Evolutionary conservation across 495 filamentous ascomycete genomes (phyloP).

Genomic region (Aspergillus sparsus): DNA sequence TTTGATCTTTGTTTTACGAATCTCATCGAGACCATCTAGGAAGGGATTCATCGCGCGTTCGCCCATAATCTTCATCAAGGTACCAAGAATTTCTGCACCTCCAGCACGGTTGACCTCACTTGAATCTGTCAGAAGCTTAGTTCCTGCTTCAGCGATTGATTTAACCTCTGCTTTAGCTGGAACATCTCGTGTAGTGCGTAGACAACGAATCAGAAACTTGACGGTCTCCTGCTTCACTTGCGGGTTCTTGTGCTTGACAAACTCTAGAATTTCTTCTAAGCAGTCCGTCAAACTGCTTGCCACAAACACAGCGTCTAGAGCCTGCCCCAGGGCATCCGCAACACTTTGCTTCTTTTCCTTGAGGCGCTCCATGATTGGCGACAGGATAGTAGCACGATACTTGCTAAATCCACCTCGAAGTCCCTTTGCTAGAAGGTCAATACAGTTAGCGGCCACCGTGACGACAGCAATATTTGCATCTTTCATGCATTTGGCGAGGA

Average conservation of each 20-base stretch:
- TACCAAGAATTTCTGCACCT: slow-evolving; percentile 89
- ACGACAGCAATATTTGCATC: slow-evolving; percentile 97
- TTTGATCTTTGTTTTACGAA: slow-evolving; percentile 93
- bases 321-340: slow-evolving; percentile 80
- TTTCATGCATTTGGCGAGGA: slow-evolving; percentile 94
- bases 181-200: slow-evolving; percentile 79
- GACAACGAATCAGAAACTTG: slow-evolving; percentile 83
- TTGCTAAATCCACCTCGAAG: slow-evolving; percentile 76
- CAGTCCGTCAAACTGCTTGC: slow-evolving; percentile 79
- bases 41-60: slow-evolving; percentile 95
- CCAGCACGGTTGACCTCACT: slow-evolving; percentile 80
- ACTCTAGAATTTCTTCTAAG: slow-evolving; percentile 84
- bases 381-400: slow-evolving; percentile 75
- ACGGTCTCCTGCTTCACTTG: slow-evolving; percentile 94
- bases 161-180: slow-evolving; percentile 82
- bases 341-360: slow-evolving; percentile 97
- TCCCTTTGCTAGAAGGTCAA: slow-evolving; percentile 89
- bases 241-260: slow-evolving; percentile 90
- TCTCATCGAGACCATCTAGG: slow-evolving; percentile 93
- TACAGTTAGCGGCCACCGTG: slow-evolving; percentile 89
- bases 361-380: slow-evolving; percentile 86
- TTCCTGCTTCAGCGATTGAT: slow-evolving; percentile 79
- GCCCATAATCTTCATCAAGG: slow-evolving; percentile 97
- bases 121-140: slow-evolving; percentile 86
- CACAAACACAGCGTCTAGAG: slow-evolving; percentile 82